Evolutionary conservation across 1,284 basidiomycete species (phyloP).

Genomic region (Mrakiaceae sp.): DNA sequence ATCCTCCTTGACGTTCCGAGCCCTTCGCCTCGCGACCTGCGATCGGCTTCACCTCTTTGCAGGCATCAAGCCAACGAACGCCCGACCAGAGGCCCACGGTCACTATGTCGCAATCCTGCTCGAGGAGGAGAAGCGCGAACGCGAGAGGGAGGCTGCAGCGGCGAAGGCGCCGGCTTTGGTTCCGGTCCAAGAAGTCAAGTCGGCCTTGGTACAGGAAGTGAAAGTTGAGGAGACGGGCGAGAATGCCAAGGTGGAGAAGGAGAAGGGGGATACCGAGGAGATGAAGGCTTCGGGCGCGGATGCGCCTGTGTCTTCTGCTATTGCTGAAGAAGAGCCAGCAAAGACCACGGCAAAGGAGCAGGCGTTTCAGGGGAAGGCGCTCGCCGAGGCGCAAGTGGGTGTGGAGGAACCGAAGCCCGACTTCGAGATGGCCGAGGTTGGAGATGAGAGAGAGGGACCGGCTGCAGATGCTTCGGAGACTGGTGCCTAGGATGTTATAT

Average conservation of each 20-base stretch:
- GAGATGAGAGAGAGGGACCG: no score
- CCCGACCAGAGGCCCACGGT: not conserved
- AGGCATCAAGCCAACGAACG: not conserved
- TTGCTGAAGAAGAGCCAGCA: no score
- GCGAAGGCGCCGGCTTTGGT: not conserved
- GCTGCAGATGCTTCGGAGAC: no score
- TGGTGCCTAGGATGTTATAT: no score
- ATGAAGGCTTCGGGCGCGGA: no score
- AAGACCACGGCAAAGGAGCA: no score
- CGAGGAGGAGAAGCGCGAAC: not conserved
- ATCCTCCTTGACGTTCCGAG: constrained; percentile 15
- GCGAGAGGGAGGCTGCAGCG: not conserved
- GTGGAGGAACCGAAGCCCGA: no score
- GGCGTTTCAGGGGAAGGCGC: no score
- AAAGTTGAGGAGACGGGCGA: not conserved
- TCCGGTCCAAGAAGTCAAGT: not conserved
- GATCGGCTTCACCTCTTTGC: not conserved
- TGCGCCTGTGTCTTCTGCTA: no score
- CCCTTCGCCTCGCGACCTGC: constrained; percentile 1
- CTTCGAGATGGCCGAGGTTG: no score
- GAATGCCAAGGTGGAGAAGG: not conserved
- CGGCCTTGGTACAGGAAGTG: not conserved
- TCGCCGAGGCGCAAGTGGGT: no score
- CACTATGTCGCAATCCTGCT: constrained; percentile 5
- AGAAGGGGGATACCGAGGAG: not conserved